phyloP scores from a whole-genome alignment of 2,329 filamentous ascomycete species.

The Clonostachys sp. region DNA sequence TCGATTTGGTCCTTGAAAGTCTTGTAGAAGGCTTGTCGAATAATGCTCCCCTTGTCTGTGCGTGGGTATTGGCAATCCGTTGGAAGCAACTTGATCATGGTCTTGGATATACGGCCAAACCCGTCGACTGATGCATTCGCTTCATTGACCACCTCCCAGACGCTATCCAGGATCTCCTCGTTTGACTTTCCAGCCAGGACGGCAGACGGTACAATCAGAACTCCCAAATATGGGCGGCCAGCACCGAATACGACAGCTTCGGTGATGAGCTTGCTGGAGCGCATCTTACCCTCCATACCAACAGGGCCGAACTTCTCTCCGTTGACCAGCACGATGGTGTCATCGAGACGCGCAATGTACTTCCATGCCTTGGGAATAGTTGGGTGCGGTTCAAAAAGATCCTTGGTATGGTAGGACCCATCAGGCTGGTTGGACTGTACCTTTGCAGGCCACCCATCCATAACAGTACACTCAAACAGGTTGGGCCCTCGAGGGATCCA shows the following conservation, averaged over 20 bases:
- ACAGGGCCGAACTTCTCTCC: conserved; percentile 67
- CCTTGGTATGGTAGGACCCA: conserved; percentile 58
- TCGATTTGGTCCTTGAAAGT: conserved; percentile 38
- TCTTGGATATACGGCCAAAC: conserved; percentile 31
- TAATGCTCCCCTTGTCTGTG: conserved; percentile 50
- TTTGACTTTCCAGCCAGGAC: conserved; percentile 15
- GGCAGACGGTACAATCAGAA: conserved; percentile 41
- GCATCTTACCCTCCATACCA: conserved; percentile 51
- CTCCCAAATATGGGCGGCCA: conserved; percentile 48
- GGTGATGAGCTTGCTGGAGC: conserved; percentile 32
- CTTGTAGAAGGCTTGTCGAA: conserved; percentile 41
- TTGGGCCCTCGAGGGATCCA: conserved; percentile 17
- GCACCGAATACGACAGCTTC: conserved; percentile 60
- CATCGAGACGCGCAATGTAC: conserved; percentile 54
- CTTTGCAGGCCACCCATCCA: conserved; percentile 48
- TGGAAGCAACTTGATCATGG: conserved; percentile 43
- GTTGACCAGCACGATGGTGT: conserved; percentile 54
- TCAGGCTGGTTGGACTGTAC: conserved; percentile 51
- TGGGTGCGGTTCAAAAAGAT: conserved; percentile 55
- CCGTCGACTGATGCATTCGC: conserved; percentile 18
- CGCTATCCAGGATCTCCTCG: conserved; percentile 21
- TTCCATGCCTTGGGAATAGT: conserved; percentile 50
- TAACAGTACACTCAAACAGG: conserved; percentile 25
- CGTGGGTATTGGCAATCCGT: conserved; percentile 30
- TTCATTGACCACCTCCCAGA: conserved; percentile 21